A percentile compares a stretch with the other conserved stretches of the same genome.
Conservation (phyloP, 257 asterid genomes). For the Rubia yunnanensis region DNA sequence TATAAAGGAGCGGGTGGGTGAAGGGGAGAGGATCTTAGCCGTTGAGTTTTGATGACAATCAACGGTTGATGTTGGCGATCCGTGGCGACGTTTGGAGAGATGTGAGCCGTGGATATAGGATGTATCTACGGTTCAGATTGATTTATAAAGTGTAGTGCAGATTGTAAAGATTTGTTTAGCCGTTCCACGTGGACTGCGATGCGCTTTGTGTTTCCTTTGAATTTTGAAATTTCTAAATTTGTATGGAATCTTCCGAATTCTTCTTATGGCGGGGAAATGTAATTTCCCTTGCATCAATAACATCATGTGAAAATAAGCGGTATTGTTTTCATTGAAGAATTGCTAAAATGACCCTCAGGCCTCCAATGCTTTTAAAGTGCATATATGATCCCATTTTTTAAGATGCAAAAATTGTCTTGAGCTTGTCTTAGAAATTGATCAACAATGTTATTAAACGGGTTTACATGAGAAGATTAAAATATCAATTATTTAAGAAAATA, state of each 20-base stretch:
- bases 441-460: too few species aligned
- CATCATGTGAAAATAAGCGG: not conserved
- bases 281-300: too few species aligned
- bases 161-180: not conserved
- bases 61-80: not conserved
- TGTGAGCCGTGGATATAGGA: not conserved
- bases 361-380: too few species aligned
- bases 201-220: too few species aligned
- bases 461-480: too few species aligned
- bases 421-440: too few species aligned
- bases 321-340: too few species aligned
- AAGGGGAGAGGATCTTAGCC: not conserved
- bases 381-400: too few species aligned
- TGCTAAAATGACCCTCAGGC: too few species aligned
- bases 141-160: not conserved
- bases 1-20: not conserved
- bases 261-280: not conserved
- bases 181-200: not conserved
- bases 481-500: too few species aligned
- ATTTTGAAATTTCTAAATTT: too few species aligned
- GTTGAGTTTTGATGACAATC: not conserved
- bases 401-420: too few species aligned
- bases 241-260: not conserved
- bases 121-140: not conserved
- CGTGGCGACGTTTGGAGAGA: not conserved